Percentiles rank a stretch among this genome's conserved stretches.
Evolutionary conservation across 805 yeast species (phyloP).

Genomic region (Schizosaccharomyces cryophilus): DNA sequence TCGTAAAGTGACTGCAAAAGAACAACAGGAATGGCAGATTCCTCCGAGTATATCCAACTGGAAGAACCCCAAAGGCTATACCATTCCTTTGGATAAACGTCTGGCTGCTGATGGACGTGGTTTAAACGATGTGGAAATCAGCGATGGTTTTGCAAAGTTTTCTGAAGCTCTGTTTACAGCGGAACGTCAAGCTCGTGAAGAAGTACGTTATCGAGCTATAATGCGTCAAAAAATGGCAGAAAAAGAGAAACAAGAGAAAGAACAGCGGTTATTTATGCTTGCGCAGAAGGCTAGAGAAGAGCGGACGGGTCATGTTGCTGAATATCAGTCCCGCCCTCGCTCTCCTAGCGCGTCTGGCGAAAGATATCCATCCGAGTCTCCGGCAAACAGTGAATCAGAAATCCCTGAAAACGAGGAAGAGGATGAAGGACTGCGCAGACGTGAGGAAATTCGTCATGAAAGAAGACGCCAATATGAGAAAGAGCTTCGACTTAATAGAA

Average conservation of each 20-base stretch:
- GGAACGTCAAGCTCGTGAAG: slow-evolving; percentile 33
- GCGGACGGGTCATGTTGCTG: background rate
- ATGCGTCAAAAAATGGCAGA: slow-evolving; percentile 26
- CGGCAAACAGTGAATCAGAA: too few species aligned
- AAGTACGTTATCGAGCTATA: slow-evolving; percentile 26
- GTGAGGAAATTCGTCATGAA: slow-evolving; percentile 21
- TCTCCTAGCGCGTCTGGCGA: background rate
- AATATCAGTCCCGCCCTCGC: background rate
- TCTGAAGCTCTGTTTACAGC: slow-evolving; percentile 53
- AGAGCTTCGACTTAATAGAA: slow-evolving; percentile 20
- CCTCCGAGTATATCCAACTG: slow-evolving; percentile 86
- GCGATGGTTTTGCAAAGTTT: slow-evolving; percentile 34
- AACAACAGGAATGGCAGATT: slow-evolving; percentile 58
- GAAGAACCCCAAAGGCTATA: slow-evolving; percentile 81
- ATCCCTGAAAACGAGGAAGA: slow-evolving; percentile 4
- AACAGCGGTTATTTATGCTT: slow-evolving; percentile 24
- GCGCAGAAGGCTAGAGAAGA: slow-evolving; percentile 27
- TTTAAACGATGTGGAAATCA: slow-evolving; percentile 18
- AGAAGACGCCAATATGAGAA: slow-evolving; percentile 24
- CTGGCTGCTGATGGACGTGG: slow-evolving; percentile 28
- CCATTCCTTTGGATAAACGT: slow-evolving; percentile 59
- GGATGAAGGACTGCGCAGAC: slow-evolving; percentile 7
- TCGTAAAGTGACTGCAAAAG: slow-evolving; percentile 34
- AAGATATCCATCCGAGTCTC: background rate
- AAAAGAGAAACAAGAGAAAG: slow-evolving; percentile 25